These are phyloP conservation scores for Trichophyton rubrum DNA, from an alignment of 2,329 filamentous ascomycete genomes.

Conservation along the genomic window DNA sequence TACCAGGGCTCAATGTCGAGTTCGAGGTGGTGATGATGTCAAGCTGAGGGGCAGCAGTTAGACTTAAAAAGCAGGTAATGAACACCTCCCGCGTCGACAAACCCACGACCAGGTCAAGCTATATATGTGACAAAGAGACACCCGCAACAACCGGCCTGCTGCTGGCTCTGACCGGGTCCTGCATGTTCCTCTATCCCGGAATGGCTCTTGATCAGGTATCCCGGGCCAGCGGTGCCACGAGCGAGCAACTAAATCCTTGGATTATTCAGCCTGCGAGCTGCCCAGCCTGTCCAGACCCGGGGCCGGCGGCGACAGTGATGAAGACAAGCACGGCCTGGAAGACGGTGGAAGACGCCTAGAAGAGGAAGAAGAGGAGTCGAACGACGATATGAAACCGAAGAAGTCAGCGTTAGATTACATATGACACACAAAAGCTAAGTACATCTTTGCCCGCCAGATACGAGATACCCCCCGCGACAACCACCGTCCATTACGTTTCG, in stretches of 20 bases:
- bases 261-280: conserved; percentile 1
- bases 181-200: not conserved
- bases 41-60: too few relatives aligned
- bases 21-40: too few relatives aligned
- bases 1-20: too few relatives aligned
- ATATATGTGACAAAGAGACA: too few relatives aligned
- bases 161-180: too few relatives aligned
- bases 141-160: too few relatives aligned
- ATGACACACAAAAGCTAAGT: conserved; percentile 44
- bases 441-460: conserved; percentile 40
- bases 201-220: not conserved
- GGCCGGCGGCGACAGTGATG: not conserved
- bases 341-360: not conserved
- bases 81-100: too few relatives aligned
- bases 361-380: not conserved
- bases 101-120: too few relatives aligned
- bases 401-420: not conserved
- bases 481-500: conserved; percentile 44
- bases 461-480: conserved; percentile 51
- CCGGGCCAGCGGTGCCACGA: not conserved
- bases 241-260: not conserved
- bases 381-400: not conserved
- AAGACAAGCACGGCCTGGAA: not conserved
- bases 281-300: not conserved
- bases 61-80: too few relatives aligned